phyloP scores from a whole-genome alignment of 768 basidiomycete species.

The Trametes maxima region DNA sequence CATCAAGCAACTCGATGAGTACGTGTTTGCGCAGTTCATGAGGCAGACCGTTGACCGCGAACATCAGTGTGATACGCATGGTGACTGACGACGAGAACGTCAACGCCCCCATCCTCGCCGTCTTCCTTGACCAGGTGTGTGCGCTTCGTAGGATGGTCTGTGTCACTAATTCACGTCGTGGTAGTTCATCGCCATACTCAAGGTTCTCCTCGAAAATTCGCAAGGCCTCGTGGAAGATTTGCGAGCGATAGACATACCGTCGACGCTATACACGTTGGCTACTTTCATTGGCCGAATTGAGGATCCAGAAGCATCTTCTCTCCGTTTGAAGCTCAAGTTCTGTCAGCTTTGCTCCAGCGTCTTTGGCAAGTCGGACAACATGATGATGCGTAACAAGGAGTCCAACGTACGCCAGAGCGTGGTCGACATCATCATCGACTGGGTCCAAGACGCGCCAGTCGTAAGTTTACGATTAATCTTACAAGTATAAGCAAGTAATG shows the following conservation, averaged over 20 bases:
- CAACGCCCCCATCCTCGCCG: slow-evolving; percentile 45
- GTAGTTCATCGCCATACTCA: slow-evolving; percentile 75
- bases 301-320: slow-evolving; percentile 44
- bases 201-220: slow-evolving; percentile 75
- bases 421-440: slow-evolving; percentile 77
- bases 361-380: slow-evolving; percentile 59
- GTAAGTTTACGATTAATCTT: slow-evolving; percentile 40
- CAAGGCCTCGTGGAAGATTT: slow-evolving; percentile 57
- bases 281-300: slow-evolving; percentile 65
- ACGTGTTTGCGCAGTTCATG: slow-evolving; percentile 31
- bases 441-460: slow-evolving; percentile 60
- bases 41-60: background rate
- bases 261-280: slow-evolving; percentile 51
- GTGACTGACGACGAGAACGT: slow-evolving; percentile 51
- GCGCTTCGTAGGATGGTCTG: background rate
- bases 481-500: background rate
- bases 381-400: slow-evolving; percentile 66
- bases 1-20: slow-evolving; percentile 76
- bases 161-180: background rate
- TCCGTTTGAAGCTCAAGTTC: slow-evolving; percentile 74
- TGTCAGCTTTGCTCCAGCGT: slow-evolving; percentile 72
- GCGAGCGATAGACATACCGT: slow-evolving; percentile 63
- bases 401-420: slow-evolving; percentile 66
- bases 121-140: slow-evolving; percentile 76
- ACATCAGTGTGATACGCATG: slow-evolving; percentile 49